phyloP scores from a whole-genome alignment of 225 moss, liverwort and hornwort species.

The Bryum argenteum region DNA sequence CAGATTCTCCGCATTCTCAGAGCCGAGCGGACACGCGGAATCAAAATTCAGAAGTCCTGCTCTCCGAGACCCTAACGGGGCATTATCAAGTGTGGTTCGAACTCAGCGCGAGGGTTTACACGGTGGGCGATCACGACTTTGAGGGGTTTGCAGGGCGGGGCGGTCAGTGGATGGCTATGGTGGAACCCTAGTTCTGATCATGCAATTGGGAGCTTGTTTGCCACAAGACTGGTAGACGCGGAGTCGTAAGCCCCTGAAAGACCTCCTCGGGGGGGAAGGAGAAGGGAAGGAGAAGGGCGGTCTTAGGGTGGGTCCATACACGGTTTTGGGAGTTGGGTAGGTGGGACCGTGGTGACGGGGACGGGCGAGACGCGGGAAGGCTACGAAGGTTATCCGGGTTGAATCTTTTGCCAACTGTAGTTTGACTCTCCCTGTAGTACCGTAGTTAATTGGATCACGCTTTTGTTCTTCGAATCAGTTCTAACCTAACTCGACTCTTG shows the following conservation, averaged over 20 bases:
- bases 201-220: slow-evolving; percentile 12
- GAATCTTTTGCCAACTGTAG: background rate
- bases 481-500: background rate
- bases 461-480: background rate
- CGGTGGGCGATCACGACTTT: background rate
- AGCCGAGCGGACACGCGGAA: background rate
- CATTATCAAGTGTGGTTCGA: background rate
- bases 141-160: background rate
- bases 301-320: background rate
- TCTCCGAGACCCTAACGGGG: slow-evolving; percentile 6
- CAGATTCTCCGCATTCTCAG: slow-evolving; percentile 29
- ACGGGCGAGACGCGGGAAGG: slow-evolving; percentile 24
- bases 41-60: background rate
- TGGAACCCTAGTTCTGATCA: slow-evolving; percentile 28
- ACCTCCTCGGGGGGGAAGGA: background rate
- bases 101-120: background rate
- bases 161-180: background rate
- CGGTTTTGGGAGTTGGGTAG: slow-evolving; percentile 2
- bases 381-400: slow-evolving; percentile 24
- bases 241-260: slow-evolving; percentile 30
- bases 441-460: background rate
- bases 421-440: background rate
- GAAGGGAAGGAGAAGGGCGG: background rate
- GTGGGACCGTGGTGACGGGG: slow-evolving; percentile 6
- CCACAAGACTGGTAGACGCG: slow-evolving; percentile 29